A percentile compares a stretch with the other conserved stretches of the same genome.
These are phyloP conservation scores for Blastobotrys raffinosifermentans DNA, from an alignment of 1,139 yeast species.

Conservation along the genomic window DNA sequence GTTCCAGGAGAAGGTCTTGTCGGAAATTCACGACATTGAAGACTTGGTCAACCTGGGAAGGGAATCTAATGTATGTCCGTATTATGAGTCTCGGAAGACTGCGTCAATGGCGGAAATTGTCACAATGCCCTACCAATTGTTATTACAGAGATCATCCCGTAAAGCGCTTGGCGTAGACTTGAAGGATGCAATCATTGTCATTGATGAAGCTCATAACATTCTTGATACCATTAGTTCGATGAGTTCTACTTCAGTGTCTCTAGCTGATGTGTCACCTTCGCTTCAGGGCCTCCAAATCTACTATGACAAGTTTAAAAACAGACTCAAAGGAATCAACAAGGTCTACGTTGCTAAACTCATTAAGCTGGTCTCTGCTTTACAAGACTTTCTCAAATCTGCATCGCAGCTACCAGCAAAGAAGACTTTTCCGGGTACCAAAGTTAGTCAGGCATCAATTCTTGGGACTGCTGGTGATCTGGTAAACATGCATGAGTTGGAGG, in stretches of 20 bases:
- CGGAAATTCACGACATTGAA: conserved; percentile 74
- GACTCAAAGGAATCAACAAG: conserved; percentile 70
- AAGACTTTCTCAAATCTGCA: conserved; percentile 39
- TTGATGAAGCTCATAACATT: conserved; percentile 92
- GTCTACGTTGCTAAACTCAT: conserved; percentile 60
- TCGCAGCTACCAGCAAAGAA: conserved; percentile 24
- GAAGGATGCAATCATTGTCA: conserved; percentile 60
- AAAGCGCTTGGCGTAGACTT: conserved; percentile 53
- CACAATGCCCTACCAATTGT: conserved; percentile 79
- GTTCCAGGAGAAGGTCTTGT: conserved; percentile 55
- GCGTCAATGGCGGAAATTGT: conserved; percentile 61
- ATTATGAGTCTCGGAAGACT: conserved; percentile 63
- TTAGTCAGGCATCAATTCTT: conserved; percentile 50
- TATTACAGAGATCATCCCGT: conserved; percentile 62
- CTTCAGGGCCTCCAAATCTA: conserved; percentile 49
- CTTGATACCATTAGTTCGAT: conserved; percentile 69
- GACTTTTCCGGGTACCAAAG: conserved; percentile 47
- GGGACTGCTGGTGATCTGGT: conserved; percentile 57
- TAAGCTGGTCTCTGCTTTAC: conserved; percentile 50
- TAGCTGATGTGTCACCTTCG: conserved; percentile 43
- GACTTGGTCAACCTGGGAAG: conserved; percentile 63
- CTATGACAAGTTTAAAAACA: conserved; percentile 50
- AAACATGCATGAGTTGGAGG: conserved; percentile 63
- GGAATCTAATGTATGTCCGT: conserved; percentile 63
- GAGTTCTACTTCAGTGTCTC: conserved; percentile 56